Conservation (phyloP, 805 yeast species). For the Cyberlindnera subsufficiens region DNA sequence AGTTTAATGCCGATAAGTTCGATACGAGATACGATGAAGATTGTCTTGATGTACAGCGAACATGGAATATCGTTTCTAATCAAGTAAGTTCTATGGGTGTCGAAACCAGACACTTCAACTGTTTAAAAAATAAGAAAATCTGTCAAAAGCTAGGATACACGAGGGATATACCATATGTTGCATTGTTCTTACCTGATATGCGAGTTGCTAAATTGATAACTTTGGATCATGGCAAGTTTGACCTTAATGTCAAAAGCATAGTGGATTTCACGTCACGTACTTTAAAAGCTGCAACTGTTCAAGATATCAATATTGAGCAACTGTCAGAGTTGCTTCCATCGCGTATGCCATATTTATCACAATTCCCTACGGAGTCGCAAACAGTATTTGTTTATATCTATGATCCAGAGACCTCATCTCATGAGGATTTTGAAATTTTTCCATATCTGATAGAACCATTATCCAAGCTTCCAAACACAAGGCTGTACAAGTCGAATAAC, state of each 20-base stretch:
- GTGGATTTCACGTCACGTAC: constrained; percentile 43
- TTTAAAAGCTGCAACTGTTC: constrained; percentile 38
- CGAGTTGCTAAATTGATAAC: constrained; percentile 38
- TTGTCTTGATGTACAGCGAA: constrained; percentile 44
- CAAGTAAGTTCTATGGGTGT: constrained; percentile 32
- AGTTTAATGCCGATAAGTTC: constrained; percentile 27
- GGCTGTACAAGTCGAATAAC: constrained; percentile 48
- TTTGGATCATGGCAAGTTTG: constrained; percentile 14
- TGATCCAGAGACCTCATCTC: constrained; percentile 42
- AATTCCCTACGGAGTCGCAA: constrained; percentile 28
- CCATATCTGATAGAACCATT: constrained; percentile 57
- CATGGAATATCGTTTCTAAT: constrained; percentile 56
- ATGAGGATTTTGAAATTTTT: constrained; percentile 59
- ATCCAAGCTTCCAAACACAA: constrained; percentile 51
- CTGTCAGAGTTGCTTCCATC: constrained; percentile 14
- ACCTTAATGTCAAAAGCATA: constrained; percentile 25
- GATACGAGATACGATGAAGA: constrained; percentile 40
- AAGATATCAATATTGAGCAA: constrained; percentile 16
- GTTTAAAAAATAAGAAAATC: constrained; percentile 41
- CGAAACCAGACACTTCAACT: constrained; percentile 53
- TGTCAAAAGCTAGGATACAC: constrained; percentile 48
- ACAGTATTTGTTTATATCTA: constrained; percentile 50
- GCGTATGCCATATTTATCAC: background rate
- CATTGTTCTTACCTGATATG: constrained; percentile 47
- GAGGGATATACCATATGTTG: constrained; percentile 35